Evolutionary conservation across 768 basidiomycete species (phyloP).

Genomic region (Russula earlei): DNA sequence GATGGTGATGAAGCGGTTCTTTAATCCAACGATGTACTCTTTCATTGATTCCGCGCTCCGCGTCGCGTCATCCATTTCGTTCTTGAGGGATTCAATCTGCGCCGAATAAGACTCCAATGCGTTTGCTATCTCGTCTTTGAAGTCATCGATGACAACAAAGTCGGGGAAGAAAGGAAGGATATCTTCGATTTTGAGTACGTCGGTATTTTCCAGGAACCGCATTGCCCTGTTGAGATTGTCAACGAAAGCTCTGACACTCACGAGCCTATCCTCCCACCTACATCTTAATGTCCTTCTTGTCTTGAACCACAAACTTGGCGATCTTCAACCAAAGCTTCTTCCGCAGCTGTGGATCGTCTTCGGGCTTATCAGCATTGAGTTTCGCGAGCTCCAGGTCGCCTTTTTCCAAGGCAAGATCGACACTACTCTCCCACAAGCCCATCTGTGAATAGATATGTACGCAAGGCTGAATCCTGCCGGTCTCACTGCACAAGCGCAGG

Average conservation of each 20-base stretch:
- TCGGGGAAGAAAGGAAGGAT: slow-evolving; percentile 99
- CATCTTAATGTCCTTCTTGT: slow-evolving; percentile 98
- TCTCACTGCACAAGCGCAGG: slow-evolving; percentile 78
- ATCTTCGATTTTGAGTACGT: slow-evolving; percentile 94
- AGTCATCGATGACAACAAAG: slow-evolving; percentile 98
- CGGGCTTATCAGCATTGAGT: slow-evolving; percentile 90
- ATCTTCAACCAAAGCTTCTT: slow-evolving; percentile 99
- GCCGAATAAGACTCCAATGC: slow-evolving; percentile 91
- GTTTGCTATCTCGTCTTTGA: slow-evolving; percentile 96
- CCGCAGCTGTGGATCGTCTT: slow-evolving; percentile 74
- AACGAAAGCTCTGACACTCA: neutral
- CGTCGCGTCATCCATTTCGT: slow-evolving; percentile 95
- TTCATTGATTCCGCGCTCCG: slow-evolving; percentile 88
- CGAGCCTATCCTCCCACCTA: slow-evolving; percentile 35
- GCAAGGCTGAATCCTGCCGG: slow-evolving; percentile 76
- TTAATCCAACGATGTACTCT: slow-evolving; percentile 75
- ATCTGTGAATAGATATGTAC: slow-evolving; percentile 97
- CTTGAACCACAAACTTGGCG: slow-evolving; percentile 95
- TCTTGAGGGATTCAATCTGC: slow-evolving; percentile 82
- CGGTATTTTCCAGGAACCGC: slow-evolving; percentile 91
- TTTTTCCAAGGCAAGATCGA: slow-evolving; percentile 88
- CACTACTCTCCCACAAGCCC: slow-evolving; percentile 94
- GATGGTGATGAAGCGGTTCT: slow-evolving; percentile 86
- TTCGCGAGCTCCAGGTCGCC: slow-evolving; percentile 94
- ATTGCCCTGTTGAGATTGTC: slow-evolving; percentile 64